Conservation (phyloP, 352 stramenopile genomes). For the Saprolegnia diclina region DNA sequence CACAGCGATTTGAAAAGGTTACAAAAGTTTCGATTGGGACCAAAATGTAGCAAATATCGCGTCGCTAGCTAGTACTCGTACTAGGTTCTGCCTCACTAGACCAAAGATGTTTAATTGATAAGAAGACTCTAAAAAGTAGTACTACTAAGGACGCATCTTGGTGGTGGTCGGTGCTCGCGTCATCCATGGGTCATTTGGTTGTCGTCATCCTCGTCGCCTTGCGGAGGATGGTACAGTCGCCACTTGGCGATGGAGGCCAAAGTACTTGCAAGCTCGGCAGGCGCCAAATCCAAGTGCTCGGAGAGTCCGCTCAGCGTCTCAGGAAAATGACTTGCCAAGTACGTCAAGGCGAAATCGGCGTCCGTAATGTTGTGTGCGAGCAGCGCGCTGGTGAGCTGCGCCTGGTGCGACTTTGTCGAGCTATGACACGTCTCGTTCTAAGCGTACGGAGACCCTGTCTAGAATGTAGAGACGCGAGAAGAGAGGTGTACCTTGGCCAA, state of each 20-base stretch:
- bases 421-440: not conserved
- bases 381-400: not conserved
- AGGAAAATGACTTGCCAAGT: not conserved
- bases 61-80: too few species aligned
- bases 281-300: not conserved
- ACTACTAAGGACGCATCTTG: too few species aligned
- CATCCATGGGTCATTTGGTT: too few species aligned
- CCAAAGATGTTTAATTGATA: too few species aligned
- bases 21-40: too few species aligned
- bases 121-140: too few species aligned
- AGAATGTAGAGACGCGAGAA: not conserved
- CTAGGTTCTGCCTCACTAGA: too few species aligned
- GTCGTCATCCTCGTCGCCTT: not conserved
- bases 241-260: slow-evolving; percentile 2
- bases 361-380: not conserved
- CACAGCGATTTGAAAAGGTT: too few species aligned
- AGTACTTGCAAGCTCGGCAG: not conserved
- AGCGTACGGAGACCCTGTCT: not conserved
- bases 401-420: not conserved
- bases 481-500: not conserved
- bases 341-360: not conserved
- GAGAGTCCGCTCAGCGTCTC: not conserved
- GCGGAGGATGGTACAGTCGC: not conserved
- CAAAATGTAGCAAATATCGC: too few species aligned
- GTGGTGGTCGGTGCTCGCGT: too few species aligned